phyloP scores from a whole-genome alignment of 2,329 filamentous ascomycete genomes.

The Exophiala spinifera region DNA sequence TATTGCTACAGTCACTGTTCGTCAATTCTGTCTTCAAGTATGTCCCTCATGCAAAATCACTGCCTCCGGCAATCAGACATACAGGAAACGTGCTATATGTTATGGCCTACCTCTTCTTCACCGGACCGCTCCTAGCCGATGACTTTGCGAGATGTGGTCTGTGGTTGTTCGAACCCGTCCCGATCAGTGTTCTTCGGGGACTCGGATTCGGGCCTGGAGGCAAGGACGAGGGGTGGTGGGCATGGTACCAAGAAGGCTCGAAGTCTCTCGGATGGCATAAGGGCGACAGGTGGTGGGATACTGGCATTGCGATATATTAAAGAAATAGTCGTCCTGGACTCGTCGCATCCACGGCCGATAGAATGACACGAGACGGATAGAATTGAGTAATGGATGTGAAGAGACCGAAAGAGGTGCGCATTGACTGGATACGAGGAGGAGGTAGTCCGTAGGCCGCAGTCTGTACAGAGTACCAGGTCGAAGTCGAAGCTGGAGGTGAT shows the following conservation, averaged over 20 bases:
- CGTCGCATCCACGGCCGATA: too few relatives aligned
- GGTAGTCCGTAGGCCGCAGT: too few relatives aligned
- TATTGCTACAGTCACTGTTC: constrained; percentile 56
- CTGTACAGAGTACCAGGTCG: too few relatives aligned
- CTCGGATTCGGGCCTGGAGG: constrained; percentile 58
- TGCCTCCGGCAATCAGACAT: constrained; percentile 50
- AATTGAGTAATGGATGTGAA: too few relatives aligned
- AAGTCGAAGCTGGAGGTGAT: too few relatives aligned
- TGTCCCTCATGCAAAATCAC: constrained; percentile 36
- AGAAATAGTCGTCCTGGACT: too few relatives aligned
- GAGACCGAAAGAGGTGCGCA: too few relatives aligned
- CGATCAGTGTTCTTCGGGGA: constrained; percentile 66
- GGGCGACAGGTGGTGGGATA: constrained; percentile 29
- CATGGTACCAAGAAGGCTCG: constrained; percentile 49
- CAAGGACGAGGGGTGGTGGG: constrained; percentile 62
- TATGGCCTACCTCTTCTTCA: constrained; percentile 65
- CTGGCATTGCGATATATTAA: constrained; percentile 29
- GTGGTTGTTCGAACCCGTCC: constrained; percentile 81
- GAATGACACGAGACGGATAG: too few relatives aligned
- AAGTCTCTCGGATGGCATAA: constrained; percentile 23
- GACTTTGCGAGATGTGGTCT: constrained; percentile 72
- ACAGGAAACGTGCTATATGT: constrained; percentile 61
- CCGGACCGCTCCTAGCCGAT: constrained; percentile 64
- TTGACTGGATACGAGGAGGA: too few relatives aligned
- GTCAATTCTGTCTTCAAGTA: constrained; percentile 27